Evolutionary conservation across 108 stramenopile species (phyloP), one percentile per base, ranked within the genome.

Genomic region (Skeletonema tropicum): DNA sequence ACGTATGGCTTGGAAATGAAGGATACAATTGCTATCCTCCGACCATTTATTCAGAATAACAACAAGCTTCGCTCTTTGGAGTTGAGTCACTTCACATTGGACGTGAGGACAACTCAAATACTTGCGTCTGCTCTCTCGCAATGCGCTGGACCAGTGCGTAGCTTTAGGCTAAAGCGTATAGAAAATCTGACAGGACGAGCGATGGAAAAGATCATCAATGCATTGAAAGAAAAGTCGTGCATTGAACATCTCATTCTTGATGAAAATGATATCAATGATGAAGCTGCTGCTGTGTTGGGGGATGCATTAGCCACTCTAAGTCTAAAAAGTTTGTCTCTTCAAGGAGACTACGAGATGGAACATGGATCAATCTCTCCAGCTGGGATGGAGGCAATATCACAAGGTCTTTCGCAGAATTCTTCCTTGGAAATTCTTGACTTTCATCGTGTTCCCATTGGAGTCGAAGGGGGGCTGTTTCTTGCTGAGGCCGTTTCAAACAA

Each of bases 81-180:
- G 9, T 9, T 60, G 12, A 23, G 59, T 60, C 31, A 60, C 33
- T 60, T 60, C 19, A 14, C 29, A 33, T 11, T 60, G 31, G 33
- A 35, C 11, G 59, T 23, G 31, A 60, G 59, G 59, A 60, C 59
- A 60, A 12, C 59, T 35, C 59, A 60, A 19, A 30, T n/a, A 60
- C 59, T 60, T 30, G 59, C 59, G 3, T 60, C 59, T 14, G 15
- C 59, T 14, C 29, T 60, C 29, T 60, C 59, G 12, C 7, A 60
- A 21, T 60, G 59, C 59, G 13, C 59, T 14, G 59, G 31, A 60
- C 14, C 59, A 11, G 23, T 60, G 0, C 2, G 13, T 13, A 60
- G 2, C 31, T 60, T 60, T 60, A 23, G 59, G 29, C 59, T 60
- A 19, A 60, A 26, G 17, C 59, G 59, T 14, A 11, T 9, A 3